Evolutionary conservation across 2,329 filamentous ascomycete genomes (phyloP), one percentile per base, ranked within the genome.

Genomic region (Metarhizium anisopliae): DNA sequence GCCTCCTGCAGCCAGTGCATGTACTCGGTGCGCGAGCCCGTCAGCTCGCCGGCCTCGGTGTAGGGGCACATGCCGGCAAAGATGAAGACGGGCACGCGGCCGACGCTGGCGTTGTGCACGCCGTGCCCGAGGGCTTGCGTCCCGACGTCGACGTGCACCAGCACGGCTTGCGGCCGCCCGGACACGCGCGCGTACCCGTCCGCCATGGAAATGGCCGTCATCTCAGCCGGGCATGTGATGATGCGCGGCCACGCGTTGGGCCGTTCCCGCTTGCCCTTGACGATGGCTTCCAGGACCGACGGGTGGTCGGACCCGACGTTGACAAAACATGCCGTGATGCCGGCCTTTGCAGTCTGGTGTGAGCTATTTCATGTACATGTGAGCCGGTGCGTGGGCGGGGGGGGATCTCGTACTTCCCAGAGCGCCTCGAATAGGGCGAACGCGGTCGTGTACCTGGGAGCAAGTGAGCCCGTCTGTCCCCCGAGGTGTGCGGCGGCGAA

Each of bases 1-100:
- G 91, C 86, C 69, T 93, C 87, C 64, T 93, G 89, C 36, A 92
- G 86, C 87, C 89, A 93, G 68, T 93, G 89, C 62, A 91, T 92
- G 67, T 89, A 92, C 70, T 93, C 89, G 1, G 87, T 91, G 54
- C 89, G 77, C n/a, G 80, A 85, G 13, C 89, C 89, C 1, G 85
- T 79, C 72, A 87, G 82, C 70, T 93, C 89, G 16, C 89, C 89
- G 63, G 91, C 87, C 35, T 86, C 78, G 0, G 89, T 92, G 66
- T 84, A 89, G 0, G 89, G 89, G 11, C 84, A 89, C 16, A 92
- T 73, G 4, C 89, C 89, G 1, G 89, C 89, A 63, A 93, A 92
- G 55, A 93, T 83, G 50, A 93, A 70, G 4, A 93, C 83, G 0
- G 89, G 89, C 0, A 85, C 85, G 51, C 89, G 80, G 1, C 89